Evolutionary conservation across 1,284 basidiomycete genomes (phyloP).

Genomic region (Hymenochaete sp.): DNA sequence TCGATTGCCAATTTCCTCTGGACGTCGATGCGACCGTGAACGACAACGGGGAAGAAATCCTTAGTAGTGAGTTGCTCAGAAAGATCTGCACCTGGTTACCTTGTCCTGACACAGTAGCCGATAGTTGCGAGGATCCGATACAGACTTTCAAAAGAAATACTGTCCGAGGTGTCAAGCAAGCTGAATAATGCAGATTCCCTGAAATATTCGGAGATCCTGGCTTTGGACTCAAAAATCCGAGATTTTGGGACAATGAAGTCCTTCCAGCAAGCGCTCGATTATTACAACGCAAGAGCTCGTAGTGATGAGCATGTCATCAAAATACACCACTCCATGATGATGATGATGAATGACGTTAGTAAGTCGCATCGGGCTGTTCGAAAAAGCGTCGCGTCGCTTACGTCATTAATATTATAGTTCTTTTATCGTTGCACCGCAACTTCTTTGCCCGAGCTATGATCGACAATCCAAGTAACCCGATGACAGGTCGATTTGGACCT

Average conservation of each 20-base stretch:
- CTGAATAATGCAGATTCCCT: slow-evolving; percentile 4
- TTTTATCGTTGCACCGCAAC: slow-evolving; percentile 15
- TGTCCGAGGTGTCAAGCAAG: slow-evolving; percentile 1
- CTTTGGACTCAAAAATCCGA: slow-evolving; percentile 13
- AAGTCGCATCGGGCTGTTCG: neutral
- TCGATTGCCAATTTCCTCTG: slow-evolving; percentile 15
- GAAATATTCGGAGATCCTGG: slow-evolving; percentile 17
- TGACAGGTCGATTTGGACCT: slow-evolving; percentile 18
- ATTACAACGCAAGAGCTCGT: neutral
- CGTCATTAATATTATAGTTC: slow-evolving; percentile 9
- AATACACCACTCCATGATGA: neutral
- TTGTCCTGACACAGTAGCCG: neutral
- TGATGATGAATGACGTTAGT: neutral
- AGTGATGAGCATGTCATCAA: neutral
- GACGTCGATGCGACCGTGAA: slow-evolving; percentile 4
- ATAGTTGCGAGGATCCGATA: neutral
- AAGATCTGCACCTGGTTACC: neutral
- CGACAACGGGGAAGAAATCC: neutral
- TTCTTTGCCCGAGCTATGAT: slow-evolving; percentile 19
- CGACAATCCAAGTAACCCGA: slow-evolving; percentile 17
- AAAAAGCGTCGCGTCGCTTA: neutral
- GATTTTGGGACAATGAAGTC: slow-evolving; percentile 3
- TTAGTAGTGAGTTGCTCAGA: slow-evolving; percentile 5
- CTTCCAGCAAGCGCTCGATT: neutral
- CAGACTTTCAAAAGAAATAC: slow-evolving; percentile 4